Evolutionary conservation across 106 monocot species (phyloP).

Genomic region (Phalaenopsis aphrodite): DNA sequence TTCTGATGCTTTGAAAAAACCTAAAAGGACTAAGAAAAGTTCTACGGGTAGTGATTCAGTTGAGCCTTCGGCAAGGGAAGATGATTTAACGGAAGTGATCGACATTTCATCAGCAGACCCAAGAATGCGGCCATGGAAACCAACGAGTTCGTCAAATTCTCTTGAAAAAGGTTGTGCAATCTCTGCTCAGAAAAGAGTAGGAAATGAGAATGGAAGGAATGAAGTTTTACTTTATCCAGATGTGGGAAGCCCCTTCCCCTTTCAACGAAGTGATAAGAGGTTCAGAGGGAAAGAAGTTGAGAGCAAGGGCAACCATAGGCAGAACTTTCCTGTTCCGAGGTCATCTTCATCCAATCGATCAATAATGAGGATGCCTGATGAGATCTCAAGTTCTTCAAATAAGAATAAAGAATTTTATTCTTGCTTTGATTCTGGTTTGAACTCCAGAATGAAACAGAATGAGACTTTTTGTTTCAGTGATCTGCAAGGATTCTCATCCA

Average conservation of each 20-base stretch:
- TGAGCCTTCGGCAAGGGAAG: conserved; percentile 5
- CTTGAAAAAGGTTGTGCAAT: neutral
- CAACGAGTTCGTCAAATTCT: neutral
- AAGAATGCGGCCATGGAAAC: neutral
- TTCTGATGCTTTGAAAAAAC: neutral
- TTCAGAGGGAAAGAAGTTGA: neutral
- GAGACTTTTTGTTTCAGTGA: neutral
- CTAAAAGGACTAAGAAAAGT: neutral
- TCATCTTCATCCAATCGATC: neutral
- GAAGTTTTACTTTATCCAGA: neutral
- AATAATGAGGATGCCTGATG: neutral
- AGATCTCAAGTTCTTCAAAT: neutral
- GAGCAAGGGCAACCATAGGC: neutral
- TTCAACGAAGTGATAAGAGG: neutral
- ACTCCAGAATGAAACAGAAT: neutral
- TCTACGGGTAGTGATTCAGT: neutral
- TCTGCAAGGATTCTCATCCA: neutral
- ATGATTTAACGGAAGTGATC: neutral
- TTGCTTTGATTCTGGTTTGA: neutral
- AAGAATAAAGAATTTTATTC: neutral
- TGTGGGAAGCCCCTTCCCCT: neutral
- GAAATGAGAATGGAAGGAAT: neutral
- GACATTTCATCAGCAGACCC: neutral
- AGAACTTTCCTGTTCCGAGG: neutral
- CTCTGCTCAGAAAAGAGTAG: neutral